Evolutionary conservation across 768 basidiomycete genomes (phyloP), one percentile per base, ranked within the genome.

Genomic region (Cystofilobasidium bisporidii): DNA sequence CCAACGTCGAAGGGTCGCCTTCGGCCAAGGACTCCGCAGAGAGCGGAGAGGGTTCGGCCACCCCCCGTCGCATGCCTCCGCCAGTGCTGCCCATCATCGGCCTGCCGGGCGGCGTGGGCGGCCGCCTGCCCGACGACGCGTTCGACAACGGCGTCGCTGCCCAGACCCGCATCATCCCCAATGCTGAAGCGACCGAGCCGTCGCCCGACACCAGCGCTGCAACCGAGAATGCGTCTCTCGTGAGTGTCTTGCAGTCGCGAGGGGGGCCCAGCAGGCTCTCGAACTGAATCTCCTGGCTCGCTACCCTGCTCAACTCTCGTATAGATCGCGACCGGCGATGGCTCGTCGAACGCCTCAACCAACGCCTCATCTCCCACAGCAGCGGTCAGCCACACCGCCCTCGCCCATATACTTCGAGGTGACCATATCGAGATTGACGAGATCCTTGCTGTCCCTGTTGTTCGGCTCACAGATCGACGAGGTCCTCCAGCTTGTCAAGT

Each of bases 401-500:
- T n/a, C n/a, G n/a, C n/a, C n/a, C n/a, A n/a, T n/a, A n/a, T n/a
- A n/a, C n/a, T n/a, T n/a, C n/a, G n/a, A n/a, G n/a, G n/a, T n/a
- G n/a, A n/a, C n/a, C n/a, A n/a, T n/a, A n/a, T n/a, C n/a, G n/a
- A n/a, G n/a, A n/a, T n/a, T n/a, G n/a, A n/a, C n/a, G n/a, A n/a
- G n/a, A n/a, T n/a, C n/a, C n/a, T n/a, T n/a, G n/a, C n/a, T n/a
- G n/a, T n/a, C n/a, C n/a, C n/a, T 38, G 6, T 28, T 40, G 0
- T 18, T 24, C n/a, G 2, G 12, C 48, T 9, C n/a, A 9, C 73
- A 75, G 64, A 58, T 76, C 20, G 43, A 64, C 11, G 74, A 77
- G 38, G 74, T 76, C 1, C 67, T 77, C 1, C 64, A 28, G 18
- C 65, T 75, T 1, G 73, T 76, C 53, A 73, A 71, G 33, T 73